Evolutionary conservation across 2,329 filamentous ascomycete species (phyloP).

Genomic region (Fusarium dlaminii): DNA sequence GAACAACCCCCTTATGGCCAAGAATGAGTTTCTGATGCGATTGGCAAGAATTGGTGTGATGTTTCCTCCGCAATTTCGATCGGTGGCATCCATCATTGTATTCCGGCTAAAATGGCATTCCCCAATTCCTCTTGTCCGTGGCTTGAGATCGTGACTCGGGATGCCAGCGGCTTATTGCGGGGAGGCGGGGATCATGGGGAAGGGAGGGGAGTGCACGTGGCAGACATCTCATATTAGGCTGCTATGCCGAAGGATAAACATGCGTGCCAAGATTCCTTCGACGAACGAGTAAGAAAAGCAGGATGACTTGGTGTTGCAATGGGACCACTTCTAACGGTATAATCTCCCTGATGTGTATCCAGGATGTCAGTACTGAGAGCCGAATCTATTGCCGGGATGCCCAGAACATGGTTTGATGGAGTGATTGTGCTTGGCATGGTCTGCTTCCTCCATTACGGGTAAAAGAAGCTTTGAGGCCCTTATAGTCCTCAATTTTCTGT

Average conservation of each 20-base stretch:
- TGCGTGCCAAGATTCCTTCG: rapidly evolving
- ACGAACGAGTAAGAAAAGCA: not conserved
- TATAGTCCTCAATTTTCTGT: not conserved
- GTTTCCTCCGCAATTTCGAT: not conserved
- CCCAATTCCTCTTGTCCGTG: not conserved
- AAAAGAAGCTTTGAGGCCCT: not conserved
- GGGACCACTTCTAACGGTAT: not conserved
- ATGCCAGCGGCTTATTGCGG: not conserved
- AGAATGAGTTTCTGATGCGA: not conserved
- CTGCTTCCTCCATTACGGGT: not conserved
- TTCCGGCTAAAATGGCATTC: not conserved
- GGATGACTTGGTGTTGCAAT: not conserved
- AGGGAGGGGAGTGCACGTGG: not conserved
- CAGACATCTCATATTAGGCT: not conserved
- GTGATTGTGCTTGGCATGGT: not conserved
- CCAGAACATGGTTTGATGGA: not conserved
- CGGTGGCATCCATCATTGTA: not conserved
- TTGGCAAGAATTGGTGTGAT: not conserved
- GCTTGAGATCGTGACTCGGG: not conserved
- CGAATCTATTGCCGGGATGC: not conserved
- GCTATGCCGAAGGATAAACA: not conserved
- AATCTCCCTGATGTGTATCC: rapidly evolving
- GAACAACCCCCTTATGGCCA: not conserved
- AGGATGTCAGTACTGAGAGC: not conserved
- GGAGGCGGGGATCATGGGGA: not conserved